phyloP scores from a whole-genome alignment of 1,284 basidiomycete genomes.

The Tilletia horrida region DNA sequence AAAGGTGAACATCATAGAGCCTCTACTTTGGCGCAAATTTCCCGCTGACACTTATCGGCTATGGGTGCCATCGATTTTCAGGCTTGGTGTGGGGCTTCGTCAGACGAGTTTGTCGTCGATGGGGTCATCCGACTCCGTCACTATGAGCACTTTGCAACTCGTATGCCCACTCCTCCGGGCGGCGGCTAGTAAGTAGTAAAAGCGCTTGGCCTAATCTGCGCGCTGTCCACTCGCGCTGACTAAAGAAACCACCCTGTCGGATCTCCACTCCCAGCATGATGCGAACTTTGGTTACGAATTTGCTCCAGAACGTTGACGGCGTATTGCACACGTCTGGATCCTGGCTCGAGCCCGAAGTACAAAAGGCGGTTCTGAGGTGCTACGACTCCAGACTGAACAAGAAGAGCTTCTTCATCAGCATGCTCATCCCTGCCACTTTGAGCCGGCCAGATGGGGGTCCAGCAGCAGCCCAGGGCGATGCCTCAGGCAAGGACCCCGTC shows the following conservation, averaged over 20 bases:
- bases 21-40: too few relatives aligned
- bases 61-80: too few relatives aligned
- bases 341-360: neutral
- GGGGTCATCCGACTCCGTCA: too few relatives aligned
- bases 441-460: too few relatives aligned
- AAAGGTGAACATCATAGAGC: too few relatives aligned
- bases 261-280: neutral
- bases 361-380: neutral
- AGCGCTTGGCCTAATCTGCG: neutral
- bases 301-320: slow-evolving; percentile 4
- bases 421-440: neutral
- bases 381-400: neutral
- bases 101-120: too few relatives aligned
- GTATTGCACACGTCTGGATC: neutral
- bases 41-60: too few relatives aligned
- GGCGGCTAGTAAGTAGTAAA: neutral
- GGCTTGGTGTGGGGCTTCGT: too few relatives aligned
- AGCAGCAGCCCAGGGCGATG: too few relatives aligned
- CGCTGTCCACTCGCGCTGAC: neutral
- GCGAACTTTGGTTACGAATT: neutral
- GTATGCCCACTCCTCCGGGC: neutral
- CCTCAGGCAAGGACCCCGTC: neutral
- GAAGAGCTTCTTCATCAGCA: neutral
- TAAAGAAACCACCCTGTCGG: neutral
- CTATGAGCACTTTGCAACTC: neutral